These are phyloP conservation scores for Tolypocladium album DNA, from an alignment of 2,329 filamentous ascomycete genomes.

Conservation along the genomic window DNA sequence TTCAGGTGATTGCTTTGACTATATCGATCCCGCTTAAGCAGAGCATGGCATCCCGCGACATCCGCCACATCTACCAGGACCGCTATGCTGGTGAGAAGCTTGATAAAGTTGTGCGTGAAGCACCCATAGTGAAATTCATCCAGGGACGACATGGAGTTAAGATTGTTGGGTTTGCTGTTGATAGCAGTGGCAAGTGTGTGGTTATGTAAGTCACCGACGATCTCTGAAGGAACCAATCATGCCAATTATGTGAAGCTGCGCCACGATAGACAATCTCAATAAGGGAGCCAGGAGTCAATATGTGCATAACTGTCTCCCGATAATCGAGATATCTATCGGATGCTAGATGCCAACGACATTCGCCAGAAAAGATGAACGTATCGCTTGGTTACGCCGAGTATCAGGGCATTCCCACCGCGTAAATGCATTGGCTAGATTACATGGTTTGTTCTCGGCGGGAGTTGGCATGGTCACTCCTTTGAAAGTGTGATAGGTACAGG, in stretches of 20 bases:
- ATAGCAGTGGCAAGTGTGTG: slow-evolving; percentile 78
- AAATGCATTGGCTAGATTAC: slow-evolving; percentile 6
- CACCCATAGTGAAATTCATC: slow-evolving; percentile 76
- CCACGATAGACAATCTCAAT: slow-evolving; percentile 85
- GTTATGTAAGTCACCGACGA: slow-evolving; percentile 45
- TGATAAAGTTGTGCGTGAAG: slow-evolving; percentile 82
- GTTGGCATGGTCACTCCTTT: background rate
- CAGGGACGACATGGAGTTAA: slow-evolving; percentile 79
- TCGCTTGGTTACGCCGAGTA: slow-evolving; percentile 80
- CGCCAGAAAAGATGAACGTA: slow-evolving; percentile 68
- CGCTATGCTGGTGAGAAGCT: slow-evolving; percentile 93
- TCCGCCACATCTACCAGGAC: slow-evolving; percentile 91
- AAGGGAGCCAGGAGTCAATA: slow-evolving; percentile 93
- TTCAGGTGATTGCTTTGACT: slow-evolving; percentile 87
- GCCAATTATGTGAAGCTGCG: slow-evolving; percentile 29
- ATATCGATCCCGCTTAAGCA: slow-evolving; percentile 82
- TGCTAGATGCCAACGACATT: background rate
- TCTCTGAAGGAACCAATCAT: background rate
- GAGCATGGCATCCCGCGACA: slow-evolving; percentile 81
- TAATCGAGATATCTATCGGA: background rate
- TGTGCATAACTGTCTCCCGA: slow-evolving; percentile 58
- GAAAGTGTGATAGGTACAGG: too few species aligned
- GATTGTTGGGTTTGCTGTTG: slow-evolving; percentile 91
- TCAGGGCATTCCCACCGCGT: slow-evolving; percentile 64
- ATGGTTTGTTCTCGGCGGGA: background rate